Conservation (phyloP, 495 filamentous ascomycete genomes). For the Hypoxylon perforatum region DNA sequence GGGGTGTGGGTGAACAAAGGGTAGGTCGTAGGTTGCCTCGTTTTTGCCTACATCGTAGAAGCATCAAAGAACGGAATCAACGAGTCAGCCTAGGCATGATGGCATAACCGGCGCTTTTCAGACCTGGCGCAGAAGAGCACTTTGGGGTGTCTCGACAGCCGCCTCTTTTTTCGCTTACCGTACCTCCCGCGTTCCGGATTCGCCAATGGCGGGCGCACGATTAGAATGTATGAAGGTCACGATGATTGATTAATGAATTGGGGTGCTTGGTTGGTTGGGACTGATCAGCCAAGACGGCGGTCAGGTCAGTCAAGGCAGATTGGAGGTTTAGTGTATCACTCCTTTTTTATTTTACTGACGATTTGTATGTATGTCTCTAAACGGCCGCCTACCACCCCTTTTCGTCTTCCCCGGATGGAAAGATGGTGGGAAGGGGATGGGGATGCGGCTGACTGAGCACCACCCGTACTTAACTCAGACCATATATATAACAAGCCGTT, state of each 20-base stretch:
- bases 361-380: too few relatives aligned
- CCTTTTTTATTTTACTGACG: too few relatives aligned
- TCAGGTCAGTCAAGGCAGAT: slow-evolving; percentile 25
- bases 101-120: slow-evolving; percentile 18
- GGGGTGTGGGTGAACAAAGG: slow-evolving; percentile 15
- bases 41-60: slow-evolving; percentile 11
- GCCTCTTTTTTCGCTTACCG: slow-evolving; percentile 14
- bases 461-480: slow-evolving; percentile 12
- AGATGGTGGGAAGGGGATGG: background rate
- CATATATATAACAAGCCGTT: slow-evolving; percentile 5
- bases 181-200: slow-evolving; percentile 6
- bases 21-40: slow-evolving; percentile 10
- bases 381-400: too few relatives aligned
- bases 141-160: slow-evolving; percentile 37
- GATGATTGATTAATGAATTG: slow-evolving; percentile 26
- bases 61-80: background rate
- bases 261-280: slow-evolving; percentile 22
- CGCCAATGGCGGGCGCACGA: slow-evolving; percentile 21
- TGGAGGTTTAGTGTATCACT: slow-evolving; percentile 3
- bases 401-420: slow-evolving; percentile 6
- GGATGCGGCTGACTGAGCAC: slow-evolving; percentile 32
- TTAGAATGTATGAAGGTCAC: too few relatives aligned
- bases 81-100: slow-evolving; percentile 35
- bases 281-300: background rate
- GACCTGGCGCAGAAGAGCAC: slow-evolving; percentile 4